These are phyloP conservation scores for Bassia scoparia DNA, from an alignment of 148 eudicot genomes.

Conservation along the genomic window DNA sequence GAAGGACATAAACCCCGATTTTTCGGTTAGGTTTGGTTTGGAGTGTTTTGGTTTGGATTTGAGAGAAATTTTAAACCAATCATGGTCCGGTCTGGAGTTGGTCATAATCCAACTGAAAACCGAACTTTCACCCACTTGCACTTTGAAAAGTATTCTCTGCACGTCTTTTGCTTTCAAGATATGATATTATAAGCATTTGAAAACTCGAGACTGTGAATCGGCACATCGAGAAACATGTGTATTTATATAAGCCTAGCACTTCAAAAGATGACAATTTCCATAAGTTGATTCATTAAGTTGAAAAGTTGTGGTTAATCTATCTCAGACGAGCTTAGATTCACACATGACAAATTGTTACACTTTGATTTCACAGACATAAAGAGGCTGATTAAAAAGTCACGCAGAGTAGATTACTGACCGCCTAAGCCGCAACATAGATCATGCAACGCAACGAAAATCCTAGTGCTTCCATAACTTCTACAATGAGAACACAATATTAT, in stretches of 20 bases:
- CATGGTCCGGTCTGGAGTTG: no score
- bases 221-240: no score
- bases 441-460: slow-evolving; percentile 76
- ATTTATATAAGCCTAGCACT: background rate
- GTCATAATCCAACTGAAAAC: no score
- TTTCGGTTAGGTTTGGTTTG: no score
- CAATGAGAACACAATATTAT: slow-evolving; percentile 6
- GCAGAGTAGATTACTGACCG: slow-evolving; percentile 52
- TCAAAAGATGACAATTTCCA: background rate
- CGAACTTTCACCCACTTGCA: no score
- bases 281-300: background rate
- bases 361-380: slow-evolving; percentile 7
- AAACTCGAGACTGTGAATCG: no score
- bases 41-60: no score
- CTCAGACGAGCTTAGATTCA: slow-evolving; percentile 3
- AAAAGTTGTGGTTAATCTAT: background rate
- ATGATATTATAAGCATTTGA: background rate
- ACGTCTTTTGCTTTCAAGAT: no score
- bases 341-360: slow-evolving; percentile 7
- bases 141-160: no score
- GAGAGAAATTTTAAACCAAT: no score
- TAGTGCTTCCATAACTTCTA: slow-evolving; percentile 87
- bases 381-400: background rate
- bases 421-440: slow-evolving; percentile 77
- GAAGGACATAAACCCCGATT: no score